Evolutionary conservation across 495 filamentous ascomycete genomes (phyloP), one percentile per base, ranked within the genome.

Genomic region (Neurospora tetrasperma): DNA sequence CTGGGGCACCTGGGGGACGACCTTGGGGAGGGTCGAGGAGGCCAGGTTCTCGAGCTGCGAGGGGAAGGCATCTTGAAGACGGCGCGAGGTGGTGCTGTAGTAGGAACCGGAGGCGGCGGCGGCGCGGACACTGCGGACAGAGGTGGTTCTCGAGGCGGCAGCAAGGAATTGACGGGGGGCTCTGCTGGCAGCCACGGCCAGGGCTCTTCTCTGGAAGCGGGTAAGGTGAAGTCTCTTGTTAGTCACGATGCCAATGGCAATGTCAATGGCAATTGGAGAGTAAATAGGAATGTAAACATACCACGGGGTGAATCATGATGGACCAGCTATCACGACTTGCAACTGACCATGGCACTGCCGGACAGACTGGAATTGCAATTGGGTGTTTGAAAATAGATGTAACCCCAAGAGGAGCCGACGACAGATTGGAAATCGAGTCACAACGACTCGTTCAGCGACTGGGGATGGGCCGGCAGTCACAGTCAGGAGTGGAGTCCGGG

Each of bases 1-100:
- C 80, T 97, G 95, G 0, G 89, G 88, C 2, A 66, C 39, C 2
- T 54, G 71, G 6, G 69, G 46, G 0, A 73, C 68, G 54, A 70
- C 54, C 43, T 73, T 73, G 41, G 69, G 69, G 5, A 73, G 38
- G 23, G 74, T 69, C 4, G 54, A 12, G 11, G 71, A 59, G n/a
- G 69, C 70, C 43, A 73, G 38, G 39, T 74, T 75, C 69, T 80
- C 77, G 42, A 77, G 73, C 73, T 79, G 79, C 6, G 77, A 42
- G n/a, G 75, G 76, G 73, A 80, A 79, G 42, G 76, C 75, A 73
- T 78, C 72, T 35, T 75, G 76, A 48, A 71, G 73, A 40, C 71
- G 77, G 31, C 74, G 70, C 18, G 76, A 41, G 16, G 78, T 76
- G n/a, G 77, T 78, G 71, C 71, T 76, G 69, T 78, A 80, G 48